A percentile compares a stretch with the other conserved stretches of the same genome.
phyloP scores from a whole-genome alignment of 805 yeast species.

The Metschnikowia similis region DNA sequence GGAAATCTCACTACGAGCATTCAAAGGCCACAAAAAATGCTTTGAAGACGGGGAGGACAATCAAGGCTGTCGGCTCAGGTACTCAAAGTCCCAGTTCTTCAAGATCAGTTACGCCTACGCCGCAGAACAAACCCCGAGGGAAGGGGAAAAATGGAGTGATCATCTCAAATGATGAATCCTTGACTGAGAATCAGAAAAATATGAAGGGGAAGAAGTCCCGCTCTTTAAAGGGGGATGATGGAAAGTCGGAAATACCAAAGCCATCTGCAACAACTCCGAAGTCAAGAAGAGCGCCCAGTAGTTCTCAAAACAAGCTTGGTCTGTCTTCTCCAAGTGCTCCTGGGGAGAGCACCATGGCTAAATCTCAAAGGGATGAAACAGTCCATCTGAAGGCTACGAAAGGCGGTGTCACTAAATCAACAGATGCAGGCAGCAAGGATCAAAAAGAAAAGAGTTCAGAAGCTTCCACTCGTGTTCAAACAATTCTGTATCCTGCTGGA shows the following conservation, averaged over 20 bases:
- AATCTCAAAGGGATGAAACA: not conserved
- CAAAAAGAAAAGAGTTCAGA: not conserved
- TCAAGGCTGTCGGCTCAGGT: conserved; percentile 36
- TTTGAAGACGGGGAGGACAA: conserved; percentile 35
- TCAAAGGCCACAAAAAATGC: conserved; percentile 28
- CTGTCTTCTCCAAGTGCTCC: not conserved
- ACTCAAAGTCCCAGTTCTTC: conserved; percentile 10
- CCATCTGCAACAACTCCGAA: not conserved
- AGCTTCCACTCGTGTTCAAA: not conserved
- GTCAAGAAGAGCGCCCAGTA: not conserved
- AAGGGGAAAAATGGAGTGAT: not conserved
- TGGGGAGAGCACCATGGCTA: not conserved
- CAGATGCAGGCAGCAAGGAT: too few species aligned
- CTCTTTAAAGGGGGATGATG: not conserved
- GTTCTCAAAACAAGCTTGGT: not conserved
- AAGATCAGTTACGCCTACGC: conserved; percentile 10
- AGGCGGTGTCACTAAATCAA: too few species aligned
- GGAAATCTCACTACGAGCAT: conserved; percentile 35
- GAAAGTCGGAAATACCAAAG: not conserved
- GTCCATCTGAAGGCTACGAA: too few species aligned
- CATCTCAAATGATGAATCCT: not conserved
- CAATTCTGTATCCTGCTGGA: conserved; percentile 21
- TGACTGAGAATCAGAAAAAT: not conserved
- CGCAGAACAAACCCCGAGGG: not conserved
- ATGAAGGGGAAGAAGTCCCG: not conserved